phyloP scores from a whole-genome alignment of 2,329 filamentous ascomycete genomes.

The Claviceps sp. region DNA sequence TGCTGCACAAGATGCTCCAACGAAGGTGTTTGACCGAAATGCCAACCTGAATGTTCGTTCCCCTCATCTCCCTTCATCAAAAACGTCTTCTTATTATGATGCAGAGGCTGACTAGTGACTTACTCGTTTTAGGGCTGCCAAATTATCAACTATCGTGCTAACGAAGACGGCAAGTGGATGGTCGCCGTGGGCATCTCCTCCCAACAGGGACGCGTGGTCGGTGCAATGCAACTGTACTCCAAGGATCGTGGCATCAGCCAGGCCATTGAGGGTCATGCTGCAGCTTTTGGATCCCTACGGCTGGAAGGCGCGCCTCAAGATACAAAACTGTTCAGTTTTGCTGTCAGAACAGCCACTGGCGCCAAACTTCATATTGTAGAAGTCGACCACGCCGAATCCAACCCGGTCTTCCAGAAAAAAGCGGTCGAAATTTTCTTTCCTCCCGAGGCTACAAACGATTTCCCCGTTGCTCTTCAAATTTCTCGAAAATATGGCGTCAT shows the following conservation, averaged over 20 bases:
- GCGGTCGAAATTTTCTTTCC: slow-evolving; percentile 97
- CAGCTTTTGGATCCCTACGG: slow-evolving; percentile 79
- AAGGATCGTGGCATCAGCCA: slow-evolving; percentile 94
- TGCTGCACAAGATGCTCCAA: slow-evolving; percentile 59
- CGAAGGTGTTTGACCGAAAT: slow-evolving; percentile 92
- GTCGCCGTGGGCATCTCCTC: slow-evolving; percentile 92
- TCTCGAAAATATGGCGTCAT: slow-evolving; percentile 94
- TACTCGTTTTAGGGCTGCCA: slow-evolving; percentile 60
- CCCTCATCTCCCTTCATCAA: neutral
- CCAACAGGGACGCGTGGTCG: slow-evolving; percentile 83
- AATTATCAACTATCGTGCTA: slow-evolving; percentile 99
- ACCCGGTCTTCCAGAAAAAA: slow-evolving; percentile 87
- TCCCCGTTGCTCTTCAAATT: slow-evolving; percentile 94
- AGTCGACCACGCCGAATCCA: slow-evolving; percentile 83
- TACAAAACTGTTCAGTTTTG: slow-evolving; percentile 94
- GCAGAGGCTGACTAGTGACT: slow-evolving; percentile 3
- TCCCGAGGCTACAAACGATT: slow-evolving; percentile 87
- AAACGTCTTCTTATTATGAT: neutral
- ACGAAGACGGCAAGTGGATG: slow-evolving; percentile 95
- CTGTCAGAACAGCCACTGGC: slow-evolving; percentile 75
- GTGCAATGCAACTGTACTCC: slow-evolving; percentile 94
- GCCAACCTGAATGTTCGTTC: slow-evolving; percentile 66
- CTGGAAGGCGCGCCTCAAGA: slow-evolving; percentile 81
- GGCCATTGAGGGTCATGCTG: slow-evolving; percentile 93
- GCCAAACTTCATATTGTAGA: slow-evolving; percentile 97